These are phyloP conservation scores for Tolypocladium paradoxum DNA, from an alignment of 2,329 filamentous ascomycete genomes.

Conservation along the genomic window DNA sequence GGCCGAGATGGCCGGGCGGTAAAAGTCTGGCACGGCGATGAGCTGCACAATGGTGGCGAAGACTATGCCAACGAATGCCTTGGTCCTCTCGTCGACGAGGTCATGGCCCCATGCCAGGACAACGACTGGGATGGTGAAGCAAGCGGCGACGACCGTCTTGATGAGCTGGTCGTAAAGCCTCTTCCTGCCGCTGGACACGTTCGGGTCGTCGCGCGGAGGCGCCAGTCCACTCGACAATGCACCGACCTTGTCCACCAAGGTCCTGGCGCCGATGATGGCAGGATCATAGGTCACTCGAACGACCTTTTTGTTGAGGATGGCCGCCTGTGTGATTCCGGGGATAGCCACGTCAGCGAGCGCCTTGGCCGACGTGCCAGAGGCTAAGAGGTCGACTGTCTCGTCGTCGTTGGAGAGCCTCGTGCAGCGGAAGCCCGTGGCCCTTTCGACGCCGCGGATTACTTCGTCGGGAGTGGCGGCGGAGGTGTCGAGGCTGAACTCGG, in stretches of 20 bases:
- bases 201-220: conserved; percentile 19
- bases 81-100: conserved; percentile 10
- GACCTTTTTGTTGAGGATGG: conserved; percentile 16
- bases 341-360: conserved; percentile 8
- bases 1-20: conserved; percentile 34
- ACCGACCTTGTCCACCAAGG: conserved; percentile 12
- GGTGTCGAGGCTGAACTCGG: conserved; percentile 19
- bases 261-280: conserved; percentile 18
- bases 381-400: conserved; percentile 18
- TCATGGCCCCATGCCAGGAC: conserved; percentile 20
- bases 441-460: conserved; percentile 14
- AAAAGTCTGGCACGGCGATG: conserved; percentile 38
- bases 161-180: conserved; percentile 19
- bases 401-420: conserved; percentile 14
- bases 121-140: conserved; percentile 21
- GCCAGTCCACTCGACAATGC: conserved; percentile 15
- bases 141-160: conserved; percentile 19
- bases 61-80: conserved; percentile 23
- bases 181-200: conserved; percentile 16
- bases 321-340: conserved; percentile 15
- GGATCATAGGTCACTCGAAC: conserved; percentile 25
- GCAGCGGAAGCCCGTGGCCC: conserved; percentile 19
- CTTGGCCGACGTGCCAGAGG: conserved; percentile 9
- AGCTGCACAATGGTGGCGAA: conserved; percentile 40
- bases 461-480: conserved; percentile 13